Conservation (phyloP, 176 grass and related monocot genomes). For the Hordeum vulgare region DNA sequence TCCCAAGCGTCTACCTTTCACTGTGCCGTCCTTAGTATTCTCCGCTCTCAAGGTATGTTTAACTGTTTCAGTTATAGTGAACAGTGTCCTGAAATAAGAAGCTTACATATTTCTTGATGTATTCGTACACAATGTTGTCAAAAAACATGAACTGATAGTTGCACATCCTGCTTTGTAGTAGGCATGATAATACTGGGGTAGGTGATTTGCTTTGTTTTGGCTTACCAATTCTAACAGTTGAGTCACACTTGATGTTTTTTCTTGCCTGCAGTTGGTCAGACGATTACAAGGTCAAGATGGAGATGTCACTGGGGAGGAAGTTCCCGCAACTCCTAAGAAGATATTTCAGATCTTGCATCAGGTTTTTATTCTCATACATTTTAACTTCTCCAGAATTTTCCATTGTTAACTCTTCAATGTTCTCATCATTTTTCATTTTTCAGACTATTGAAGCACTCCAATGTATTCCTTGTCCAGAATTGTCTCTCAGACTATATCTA, state of each 20-base stretch:
- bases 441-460: slow-evolving; percentile 73
- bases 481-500: slow-evolving; percentile 66
- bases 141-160: neutral
- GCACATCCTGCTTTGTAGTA: neutral
- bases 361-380: slow-evolving; percentile 45
- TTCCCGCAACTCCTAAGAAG: slow-evolving; percentile 88
- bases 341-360: slow-evolving; percentile 98
- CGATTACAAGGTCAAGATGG: slow-evolving; percentile 94
- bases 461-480: slow-evolving; percentile 65
- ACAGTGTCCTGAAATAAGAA: neutral
- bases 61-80: slow-evolving; percentile 25
- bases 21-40: slow-evolving; percentile 79
- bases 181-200: neutral
- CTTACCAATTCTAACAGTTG: slow-evolving; percentile 1
- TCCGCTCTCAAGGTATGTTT: slow-evolving; percentile 81
- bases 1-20: slow-evolving; percentile 81
- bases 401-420: neutral
- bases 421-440: neutral
- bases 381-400: neutral
- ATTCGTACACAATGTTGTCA: neutral
- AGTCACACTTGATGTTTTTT: neutral
- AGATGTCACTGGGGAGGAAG: slow-evolving; percentile 80
- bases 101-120: neutral
- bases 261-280: slow-evolving; percentile 81
- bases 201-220: neutral